phyloP scores from a whole-genome alignment of 2,329 filamentous ascomycete genomes.

The Aspergillus sp. region DNA sequence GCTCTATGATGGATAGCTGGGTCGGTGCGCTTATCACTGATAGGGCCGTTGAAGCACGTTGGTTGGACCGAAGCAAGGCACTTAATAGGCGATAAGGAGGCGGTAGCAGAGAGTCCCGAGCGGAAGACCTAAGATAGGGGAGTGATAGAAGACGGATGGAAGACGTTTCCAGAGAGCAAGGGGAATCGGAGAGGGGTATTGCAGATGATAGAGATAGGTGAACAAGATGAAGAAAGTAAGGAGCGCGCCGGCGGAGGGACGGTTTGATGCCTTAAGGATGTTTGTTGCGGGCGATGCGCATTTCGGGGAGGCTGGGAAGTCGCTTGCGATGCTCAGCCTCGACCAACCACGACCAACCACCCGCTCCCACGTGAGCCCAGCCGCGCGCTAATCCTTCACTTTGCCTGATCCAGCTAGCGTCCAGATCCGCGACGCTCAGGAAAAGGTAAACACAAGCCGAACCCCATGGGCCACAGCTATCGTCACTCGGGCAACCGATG shows the following conservation, averaged over 20 bases:
- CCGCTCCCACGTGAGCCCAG: slow-evolving; percentile 29
- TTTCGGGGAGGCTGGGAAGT: slow-evolving; percentile 27
- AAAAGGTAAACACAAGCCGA: slow-evolving; percentile 24
- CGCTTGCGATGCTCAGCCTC: slow-evolving; percentile 19
- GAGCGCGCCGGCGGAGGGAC: slow-evolving; percentile 14
- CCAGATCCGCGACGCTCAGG: slow-evolving; percentile 11
- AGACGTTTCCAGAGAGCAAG: slow-evolving; percentile 16
- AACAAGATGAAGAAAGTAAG: slow-evolving; percentile 21
- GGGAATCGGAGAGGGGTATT: slow-evolving; percentile 1
- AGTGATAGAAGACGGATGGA: slow-evolving; percentile 10
- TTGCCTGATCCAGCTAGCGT: slow-evolving; percentile 18
- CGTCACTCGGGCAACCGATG: slow-evolving; percentile 26
- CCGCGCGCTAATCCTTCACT: slow-evolving; percentile 23
- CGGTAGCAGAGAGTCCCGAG: slow-evolving; percentile 5
- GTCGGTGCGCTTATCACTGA: slow-evolving; percentile 29
- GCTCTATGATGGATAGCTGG: slow-evolving; percentile 5
- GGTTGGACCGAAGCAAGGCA: slow-evolving; percentile 9
- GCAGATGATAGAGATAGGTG: slow-evolving; percentile 18
- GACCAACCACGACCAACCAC: slow-evolving; percentile 23
- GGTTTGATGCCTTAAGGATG: slow-evolving; percentile 30
- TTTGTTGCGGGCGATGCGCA: slow-evolving; percentile 23
- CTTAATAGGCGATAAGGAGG: slow-evolving; percentile 6
- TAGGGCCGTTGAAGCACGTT: slow-evolving; percentile 25
- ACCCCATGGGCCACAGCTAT: slow-evolving; percentile 14
- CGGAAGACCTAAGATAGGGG: slow-evolving; percentile 1